Evolutionary conservation across 495 filamentous ascomycete genomes (phyloP).

Genomic region (Neurospora sp.): DNA sequence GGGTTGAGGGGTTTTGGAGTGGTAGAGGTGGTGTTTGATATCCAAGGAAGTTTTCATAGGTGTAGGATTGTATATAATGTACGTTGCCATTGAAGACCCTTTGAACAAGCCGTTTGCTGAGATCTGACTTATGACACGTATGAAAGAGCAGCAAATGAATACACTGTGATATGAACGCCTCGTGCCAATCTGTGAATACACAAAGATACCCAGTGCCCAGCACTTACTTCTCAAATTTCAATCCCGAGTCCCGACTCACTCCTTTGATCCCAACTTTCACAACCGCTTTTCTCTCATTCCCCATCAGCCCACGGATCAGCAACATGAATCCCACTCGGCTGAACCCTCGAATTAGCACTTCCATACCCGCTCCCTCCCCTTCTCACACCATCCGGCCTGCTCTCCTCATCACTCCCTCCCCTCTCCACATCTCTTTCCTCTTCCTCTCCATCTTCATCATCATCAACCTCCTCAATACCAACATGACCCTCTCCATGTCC

Average conservation of each 20-base stretch:
- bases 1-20: conserved; percentile 2
- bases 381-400: neutral
- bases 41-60: neutral
- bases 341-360: neutral
- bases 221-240: neutral
- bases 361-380: neutral
- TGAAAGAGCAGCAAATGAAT: too few species aligned
- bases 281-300: neutral
- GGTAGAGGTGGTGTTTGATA: neutral
- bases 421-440: neutral
- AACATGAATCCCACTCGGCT: neutral
- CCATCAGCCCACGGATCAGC: neutral
- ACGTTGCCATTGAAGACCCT: neutral
- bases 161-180: neutral
- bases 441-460: neutral
- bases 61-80: neutral
- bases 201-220: neutral
- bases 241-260: neutral
- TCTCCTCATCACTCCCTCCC: neutral
- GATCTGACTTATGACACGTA: too few species aligned
- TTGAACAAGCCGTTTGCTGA: neutral
- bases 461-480: neutral
- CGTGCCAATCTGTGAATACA: neutral
- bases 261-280: neutral
- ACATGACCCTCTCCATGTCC: neutral